Percentiles rank a stretch among this genome's conserved stretches.
phyloP scores from a whole-genome alignment of 2,329 filamentous ascomycete genomes.

The Alternaria ventricosa region DNA sequence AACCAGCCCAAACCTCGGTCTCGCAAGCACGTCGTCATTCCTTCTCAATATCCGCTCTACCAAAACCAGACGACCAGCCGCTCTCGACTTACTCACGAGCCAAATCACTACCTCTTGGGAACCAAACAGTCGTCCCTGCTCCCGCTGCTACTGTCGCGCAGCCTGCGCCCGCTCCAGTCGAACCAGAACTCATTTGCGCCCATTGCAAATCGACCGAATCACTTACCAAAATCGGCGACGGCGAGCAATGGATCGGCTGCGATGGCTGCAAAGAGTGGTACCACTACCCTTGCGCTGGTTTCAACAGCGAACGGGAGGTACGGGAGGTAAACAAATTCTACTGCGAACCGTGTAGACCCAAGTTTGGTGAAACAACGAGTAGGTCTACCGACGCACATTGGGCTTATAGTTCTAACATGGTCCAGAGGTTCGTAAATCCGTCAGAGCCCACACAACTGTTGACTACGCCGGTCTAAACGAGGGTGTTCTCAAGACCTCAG shows the following conservation, averaged over 20 bases:
- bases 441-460: constrained; percentile 68
- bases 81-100: constrained; percentile 24
- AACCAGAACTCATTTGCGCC: constrained; percentile 59
- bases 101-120: constrained; percentile 42
- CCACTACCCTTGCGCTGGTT: constrained; percentile 71
- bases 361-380: constrained; percentile 68
- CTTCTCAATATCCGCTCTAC: constrained; percentile 26
- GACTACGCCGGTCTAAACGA: constrained; percentile 73
- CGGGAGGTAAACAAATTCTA: constrained; percentile 73
- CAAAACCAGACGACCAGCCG: constrained; percentile 7
- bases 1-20: constrained; percentile 6
- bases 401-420: constrained; percentile 34
- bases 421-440: constrained; percentile 67
- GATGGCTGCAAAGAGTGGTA: constrained; percentile 74
- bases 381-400: constrained; percentile 36
- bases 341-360: constrained; percentile 64
- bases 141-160: constrained; percentile 11
- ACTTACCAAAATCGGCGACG: constrained; percentile 58
- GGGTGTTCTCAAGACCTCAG: constrained; percentile 69
- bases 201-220: constrained; percentile 64
- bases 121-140: constrained; percentile 17
- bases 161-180: constrained; percentile 17
- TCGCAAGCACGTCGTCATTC: constrained; percentile 39
- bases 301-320: constrained; percentile 68
- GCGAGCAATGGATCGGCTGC: constrained; percentile 71